Conservation (phyloP, 441 rosid genomes). For the Gossypium lobatum region DNA sequence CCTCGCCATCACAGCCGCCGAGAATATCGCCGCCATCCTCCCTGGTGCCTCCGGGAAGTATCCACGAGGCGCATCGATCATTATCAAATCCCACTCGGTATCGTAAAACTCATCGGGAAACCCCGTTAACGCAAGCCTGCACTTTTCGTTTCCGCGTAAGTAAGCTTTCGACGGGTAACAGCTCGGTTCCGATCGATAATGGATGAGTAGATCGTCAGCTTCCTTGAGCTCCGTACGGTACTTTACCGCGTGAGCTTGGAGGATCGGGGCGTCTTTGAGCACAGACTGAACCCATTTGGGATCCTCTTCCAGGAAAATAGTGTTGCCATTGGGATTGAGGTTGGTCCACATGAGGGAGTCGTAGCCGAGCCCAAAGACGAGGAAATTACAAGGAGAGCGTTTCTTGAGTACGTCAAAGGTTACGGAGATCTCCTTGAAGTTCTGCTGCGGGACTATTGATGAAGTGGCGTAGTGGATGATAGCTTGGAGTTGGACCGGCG, state of each 20-base stretch:
- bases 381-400: background rate
- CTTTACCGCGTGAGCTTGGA: background rate
- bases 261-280: background rate
- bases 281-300: background rate
- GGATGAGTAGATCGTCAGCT: background rate
- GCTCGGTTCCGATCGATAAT: background rate
- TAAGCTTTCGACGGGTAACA: background rate
- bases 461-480: background rate
- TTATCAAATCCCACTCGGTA: background rate
- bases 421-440: background rate
- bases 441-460: background rate
- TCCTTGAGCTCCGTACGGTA: background rate
- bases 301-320: background rate
- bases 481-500: background rate
- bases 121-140: background rate
- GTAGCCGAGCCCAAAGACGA: conserved; percentile 2
- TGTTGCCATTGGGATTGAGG: background rate
- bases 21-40: conserved; percentile 4
- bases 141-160: background rate
- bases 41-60: background rate
- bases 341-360: background rate
- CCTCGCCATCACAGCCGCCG: conserved; percentile 3
- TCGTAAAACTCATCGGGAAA: conserved; percentile 1
- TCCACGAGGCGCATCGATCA: conserved; percentile 5
- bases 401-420: background rate